These are phyloP conservation scores for Camellia lanceoleosa DNA, from an alignment of 148 eudicot genomes.

Conservation along the genomic window DNA sequence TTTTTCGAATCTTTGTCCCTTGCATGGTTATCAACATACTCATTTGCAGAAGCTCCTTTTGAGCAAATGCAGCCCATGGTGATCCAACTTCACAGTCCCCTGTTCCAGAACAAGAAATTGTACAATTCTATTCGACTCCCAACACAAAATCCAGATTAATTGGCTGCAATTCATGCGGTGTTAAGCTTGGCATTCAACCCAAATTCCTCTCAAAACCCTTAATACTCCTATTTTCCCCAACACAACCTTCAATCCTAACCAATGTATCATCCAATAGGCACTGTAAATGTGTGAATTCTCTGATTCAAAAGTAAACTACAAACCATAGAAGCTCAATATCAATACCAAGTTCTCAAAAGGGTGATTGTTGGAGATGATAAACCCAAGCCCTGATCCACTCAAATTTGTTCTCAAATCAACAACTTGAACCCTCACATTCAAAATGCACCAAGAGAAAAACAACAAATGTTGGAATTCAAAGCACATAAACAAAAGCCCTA, in stretches of 20 bases:
- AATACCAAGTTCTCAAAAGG: constrained; percentile 1
- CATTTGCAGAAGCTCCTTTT: constrained; percentile 41
- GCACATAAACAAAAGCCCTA: constrained; percentile 6
- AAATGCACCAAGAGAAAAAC: not conserved
- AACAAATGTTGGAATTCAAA: not conserved
- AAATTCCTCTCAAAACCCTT: not conserved
- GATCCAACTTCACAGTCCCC: constrained; percentile 4
- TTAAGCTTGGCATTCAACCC: not conserved
- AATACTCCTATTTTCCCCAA: not conserved
- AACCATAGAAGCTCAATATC: constrained; percentile 4
- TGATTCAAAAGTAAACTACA: not conserved
- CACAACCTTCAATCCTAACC: not conserved
- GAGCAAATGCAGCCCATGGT: constrained; percentile 69
- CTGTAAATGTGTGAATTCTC: not conserved
- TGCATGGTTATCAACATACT: constrained; percentile 18
- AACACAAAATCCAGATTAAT: constrained; percentile 1
- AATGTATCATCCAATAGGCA: not conserved
- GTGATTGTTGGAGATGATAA: not conserved
- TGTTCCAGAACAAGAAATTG: constrained; percentile 12
- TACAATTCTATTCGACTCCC: not conserved
- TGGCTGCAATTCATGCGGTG: not conserved
- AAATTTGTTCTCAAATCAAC: not conserved
- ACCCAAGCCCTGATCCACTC: not conserved
- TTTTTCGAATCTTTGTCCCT: constrained; percentile 26
- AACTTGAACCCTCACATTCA: not conserved